Evolutionary conservation across 2,329 filamentous ascomycete genomes (phyloP).

Genomic region (Curvularia hawaiiensis): DNA sequence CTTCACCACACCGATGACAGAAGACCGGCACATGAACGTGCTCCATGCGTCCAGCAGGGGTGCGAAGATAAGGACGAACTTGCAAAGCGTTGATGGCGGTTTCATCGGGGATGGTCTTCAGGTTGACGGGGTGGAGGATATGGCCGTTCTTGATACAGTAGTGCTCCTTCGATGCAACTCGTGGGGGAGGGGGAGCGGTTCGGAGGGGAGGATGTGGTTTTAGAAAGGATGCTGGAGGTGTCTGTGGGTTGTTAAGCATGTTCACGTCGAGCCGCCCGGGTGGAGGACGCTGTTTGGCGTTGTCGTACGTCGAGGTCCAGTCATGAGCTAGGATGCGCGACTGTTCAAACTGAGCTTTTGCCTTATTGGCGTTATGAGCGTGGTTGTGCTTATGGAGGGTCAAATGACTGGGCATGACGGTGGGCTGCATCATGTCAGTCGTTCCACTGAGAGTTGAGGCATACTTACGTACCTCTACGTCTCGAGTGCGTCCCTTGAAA

Average conservation of each 20-base stretch:
- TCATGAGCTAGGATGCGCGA: constrained; percentile 18
- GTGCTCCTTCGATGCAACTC: constrained; percentile 18
- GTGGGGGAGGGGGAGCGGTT: background rate
- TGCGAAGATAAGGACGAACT: constrained; percentile 23
- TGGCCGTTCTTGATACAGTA: constrained; percentile 30
- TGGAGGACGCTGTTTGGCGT: constrained; percentile 22
- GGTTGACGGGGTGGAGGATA: constrained; percentile 24
- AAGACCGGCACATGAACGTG: constrained; percentile 24
- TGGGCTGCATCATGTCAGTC: constrained; percentile 7
- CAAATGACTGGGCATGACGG: background rate
- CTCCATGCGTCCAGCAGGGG: constrained; percentile 17
- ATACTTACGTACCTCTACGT: constrained; percentile 9
- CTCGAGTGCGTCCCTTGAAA: constrained; percentile 5
- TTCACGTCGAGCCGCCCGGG: constrained; percentile 25
- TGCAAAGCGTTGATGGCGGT: constrained; percentile 23
- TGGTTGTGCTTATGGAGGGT: constrained; percentile 1
- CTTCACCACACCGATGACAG: constrained; percentile 27
- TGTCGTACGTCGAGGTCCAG: constrained; percentile 26
- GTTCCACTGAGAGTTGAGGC: background rate
- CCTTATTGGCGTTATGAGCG: constrained; percentile 13
- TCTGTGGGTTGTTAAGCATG: constrained; percentile 27
- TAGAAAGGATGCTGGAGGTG: constrained; percentile 27
- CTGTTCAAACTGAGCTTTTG: constrained; percentile 18
- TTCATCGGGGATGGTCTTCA: constrained; percentile 23
- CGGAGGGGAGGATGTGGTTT: constrained; percentile 15